Percentiles rank a stretch among this genome's conserved stretches.
These are phyloP conservation scores for Antarctomyces pellizariae DNA, from an alignment of 495 filamentous ascomycete genomes.

Conservation along the genomic window DNA sequence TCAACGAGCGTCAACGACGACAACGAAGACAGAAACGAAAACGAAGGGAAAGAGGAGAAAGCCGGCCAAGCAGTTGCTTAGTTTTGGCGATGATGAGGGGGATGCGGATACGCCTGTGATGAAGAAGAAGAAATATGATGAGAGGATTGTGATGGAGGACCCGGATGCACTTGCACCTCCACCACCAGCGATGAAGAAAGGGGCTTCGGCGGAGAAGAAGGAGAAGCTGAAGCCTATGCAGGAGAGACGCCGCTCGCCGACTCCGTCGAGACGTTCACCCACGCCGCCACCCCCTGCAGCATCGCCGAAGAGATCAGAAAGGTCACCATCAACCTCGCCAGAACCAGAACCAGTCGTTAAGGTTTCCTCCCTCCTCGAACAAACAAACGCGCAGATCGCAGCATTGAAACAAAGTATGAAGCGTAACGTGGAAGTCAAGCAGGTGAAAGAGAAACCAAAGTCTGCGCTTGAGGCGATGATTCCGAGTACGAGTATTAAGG, in stretches of 20 bases:
- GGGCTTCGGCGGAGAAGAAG: slow-evolving; percentile 14
- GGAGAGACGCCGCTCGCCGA: slow-evolving; percentile 6
- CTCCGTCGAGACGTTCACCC: slow-evolving; percentile 8
- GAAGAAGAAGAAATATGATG: slow-evolving; percentile 85
- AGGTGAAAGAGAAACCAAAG: slow-evolving; percentile 36
- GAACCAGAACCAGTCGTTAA: slow-evolving; percentile 11
- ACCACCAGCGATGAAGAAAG: slow-evolving; percentile 12
- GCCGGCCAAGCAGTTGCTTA: slow-evolving; percentile 56
- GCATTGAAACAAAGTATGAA: slow-evolving; percentile 83
- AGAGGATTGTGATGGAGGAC: slow-evolving; percentile 47
- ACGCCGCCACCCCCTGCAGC: slow-evolving; percentile 8
- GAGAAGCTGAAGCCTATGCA: slow-evolving; percentile 12
- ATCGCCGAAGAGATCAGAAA: slow-evolving; percentile 6
- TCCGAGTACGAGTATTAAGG: slow-evolving; percentile 53
- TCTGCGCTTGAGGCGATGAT: slow-evolving; percentile 60
- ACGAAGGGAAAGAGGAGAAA: slow-evolving; percentile 62
- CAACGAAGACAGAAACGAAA: slow-evolving; percentile 35
- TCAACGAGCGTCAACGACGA: too few relatives aligned
- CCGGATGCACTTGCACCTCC: slow-evolving; percentile 12
- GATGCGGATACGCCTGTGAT: slow-evolving; percentile 40
- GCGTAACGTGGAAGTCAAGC: slow-evolving; percentile 37
- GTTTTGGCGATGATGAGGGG: slow-evolving; percentile 73
- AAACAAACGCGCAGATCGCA: slow-evolving; percentile 79
- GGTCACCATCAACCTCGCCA: slow-evolving; percentile 12
- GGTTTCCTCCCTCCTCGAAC: slow-evolving; percentile 35